A percentile compares a stretch with the other conserved stretches of the same genome.
These are phyloP conservation scores for Tranzscheliella williamsii DNA, from an alignment of 1,284 basidiomycete species.

Conservation along the genomic window DNA sequence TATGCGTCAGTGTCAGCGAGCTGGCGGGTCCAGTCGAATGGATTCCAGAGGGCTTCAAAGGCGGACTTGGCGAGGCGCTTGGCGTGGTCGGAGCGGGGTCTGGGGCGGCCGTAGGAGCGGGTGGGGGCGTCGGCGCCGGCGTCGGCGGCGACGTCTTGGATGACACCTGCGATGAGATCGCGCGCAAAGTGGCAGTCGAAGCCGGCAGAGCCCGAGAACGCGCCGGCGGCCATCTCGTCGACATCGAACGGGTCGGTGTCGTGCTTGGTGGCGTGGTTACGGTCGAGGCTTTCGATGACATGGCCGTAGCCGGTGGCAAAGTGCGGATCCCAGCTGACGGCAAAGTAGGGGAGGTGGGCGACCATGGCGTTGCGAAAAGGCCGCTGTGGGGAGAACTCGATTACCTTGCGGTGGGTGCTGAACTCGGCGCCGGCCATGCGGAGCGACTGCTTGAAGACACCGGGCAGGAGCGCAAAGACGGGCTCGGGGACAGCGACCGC, in stretches of 20 bases:
- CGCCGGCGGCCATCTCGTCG: constrained; percentile 51
- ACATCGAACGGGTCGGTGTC: constrained; percentile 64
- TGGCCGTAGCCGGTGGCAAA: constrained; percentile 79
- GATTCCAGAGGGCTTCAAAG: constrained; percentile 67
- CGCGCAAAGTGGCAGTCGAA: constrained; percentile 70
- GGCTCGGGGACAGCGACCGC: constrained; percentile 83
- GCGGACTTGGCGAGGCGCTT: constrained; percentile 67
- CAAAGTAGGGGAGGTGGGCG: constrained; percentile 94
- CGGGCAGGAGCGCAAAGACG: constrained; percentile 80
- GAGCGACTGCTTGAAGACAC: constrained; percentile 95
- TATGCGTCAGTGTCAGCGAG: no score
- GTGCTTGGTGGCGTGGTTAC: constrained; percentile 67
- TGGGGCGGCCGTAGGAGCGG: no score
- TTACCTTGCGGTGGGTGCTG: constrained; percentile 95
- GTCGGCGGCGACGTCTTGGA: no score
- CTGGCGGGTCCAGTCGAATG: constrained; percentile 63
- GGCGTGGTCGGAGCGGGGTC: constrained; percentile 65
- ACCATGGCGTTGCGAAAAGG: constrained; percentile 68
- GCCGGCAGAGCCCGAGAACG: constrained; percentile 2
- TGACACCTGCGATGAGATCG: constrained; percentile 88
- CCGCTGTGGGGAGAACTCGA: constrained; percentile 75
- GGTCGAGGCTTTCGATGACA: constrained; percentile 62
- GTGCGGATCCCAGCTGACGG: constrained; percentile 96
- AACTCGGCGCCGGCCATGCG: constrained; percentile 88
- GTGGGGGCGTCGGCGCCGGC: no score